Percentiles rank a stretch among this genome's conserved stretches.
Conservation (phyloP, 257 asterid species). For the Fraxinus anomala region DNA sequence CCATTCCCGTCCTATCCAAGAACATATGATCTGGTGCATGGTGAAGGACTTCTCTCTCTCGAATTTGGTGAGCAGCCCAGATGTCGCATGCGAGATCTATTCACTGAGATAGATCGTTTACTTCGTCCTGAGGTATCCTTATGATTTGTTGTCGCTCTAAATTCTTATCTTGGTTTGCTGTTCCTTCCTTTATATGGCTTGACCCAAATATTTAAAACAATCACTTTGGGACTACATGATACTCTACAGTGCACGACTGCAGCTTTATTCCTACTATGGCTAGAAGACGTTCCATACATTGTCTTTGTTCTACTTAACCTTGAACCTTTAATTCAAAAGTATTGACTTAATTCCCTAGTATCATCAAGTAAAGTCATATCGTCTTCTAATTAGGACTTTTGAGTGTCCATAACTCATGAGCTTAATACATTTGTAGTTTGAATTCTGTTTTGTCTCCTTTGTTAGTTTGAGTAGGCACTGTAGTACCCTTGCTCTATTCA, state of each 20-base stretch:
- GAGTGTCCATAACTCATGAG: no score
- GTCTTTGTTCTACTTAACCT: background rate
- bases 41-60: slow-evolving; percentile 83
- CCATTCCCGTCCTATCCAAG: slow-evolving; percentile 97
- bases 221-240: background rate
- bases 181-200: background rate
- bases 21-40: slow-evolving; percentile 96
- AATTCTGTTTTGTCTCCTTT: background rate
- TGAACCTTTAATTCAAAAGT: background rate
- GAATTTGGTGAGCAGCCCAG: slow-evolving; percentile 74
- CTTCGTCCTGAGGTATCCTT: slow-evolving; percentile 95
- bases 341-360: background rate
- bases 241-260: background rate
- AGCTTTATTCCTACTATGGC: background rate
- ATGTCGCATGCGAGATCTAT: slow-evolving; percentile 74
- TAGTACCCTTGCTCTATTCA: background rate
- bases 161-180: background rate
- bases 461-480: background rate
- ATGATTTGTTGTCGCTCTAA: slow-evolving; percentile 5
- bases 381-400: no score
- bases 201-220: background rate
- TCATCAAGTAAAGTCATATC: background rate
- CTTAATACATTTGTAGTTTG: background rate
- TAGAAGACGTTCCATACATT: background rate
- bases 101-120: slow-evolving; percentile 88